A percentile compares a stretch with the other conserved stretches of the same genome.
These are phyloP conservation scores for Heterobasidion irregulare DNA, from an alignment of 1,284 basidiomycete genomes.

Conservation along the genomic window DNA sequence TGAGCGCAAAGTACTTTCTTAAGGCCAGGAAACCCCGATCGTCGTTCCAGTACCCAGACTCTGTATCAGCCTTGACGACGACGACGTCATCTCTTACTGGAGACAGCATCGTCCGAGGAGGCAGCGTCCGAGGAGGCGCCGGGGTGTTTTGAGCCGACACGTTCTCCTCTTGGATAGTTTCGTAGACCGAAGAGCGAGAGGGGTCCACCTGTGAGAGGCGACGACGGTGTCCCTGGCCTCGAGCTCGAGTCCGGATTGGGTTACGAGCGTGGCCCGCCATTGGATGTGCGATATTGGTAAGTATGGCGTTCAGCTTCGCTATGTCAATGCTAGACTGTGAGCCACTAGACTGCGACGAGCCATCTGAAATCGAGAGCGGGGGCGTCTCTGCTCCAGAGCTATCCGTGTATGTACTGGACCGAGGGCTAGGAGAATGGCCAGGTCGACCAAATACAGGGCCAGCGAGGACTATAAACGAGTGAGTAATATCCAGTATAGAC, in stretches of 20 bases:
- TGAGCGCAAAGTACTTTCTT: slow-evolving; percentile 59
- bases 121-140: slow-evolving; percentile 19
- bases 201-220: slow-evolving; percentile 41
- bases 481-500: background rate
- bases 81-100: slow-evolving; percentile 33
- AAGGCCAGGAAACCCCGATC: slow-evolving; percentile 53
- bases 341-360: slow-evolving; percentile 55
- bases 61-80: slow-evolving; percentile 45
- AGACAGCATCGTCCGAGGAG: slow-evolving; percentile 6
- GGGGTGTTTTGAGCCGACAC: slow-evolving; percentile 29
- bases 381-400: slow-evolving; percentile 65
- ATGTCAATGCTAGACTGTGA: slow-evolving; percentile 73
- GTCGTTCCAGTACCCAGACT: slow-evolving; percentile 52
- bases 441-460: slow-evolving; percentile 53
- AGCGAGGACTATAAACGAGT: slow-evolving; percentile 27
- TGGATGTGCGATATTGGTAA: slow-evolving; percentile 38
- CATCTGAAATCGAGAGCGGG: slow-evolving; percentile 55
- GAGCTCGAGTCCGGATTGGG: slow-evolving; percentile 37
- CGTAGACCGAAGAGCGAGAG: slow-evolving; percentile 64
- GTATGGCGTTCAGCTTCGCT: slow-evolving; percentile 43
- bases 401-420: slow-evolving; percentile 57
- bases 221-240: slow-evolving; percentile 60
- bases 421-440: slow-evolving; percentile 39
- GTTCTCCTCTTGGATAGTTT: slow-evolving; percentile 70
- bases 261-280: slow-evolving; percentile 25